These are phyloP conservation scores for Hymenoscyphus infarciens DNA, from an alignment of 2,329 filamentous ascomycete species.

Conservation along the genomic window DNA sequence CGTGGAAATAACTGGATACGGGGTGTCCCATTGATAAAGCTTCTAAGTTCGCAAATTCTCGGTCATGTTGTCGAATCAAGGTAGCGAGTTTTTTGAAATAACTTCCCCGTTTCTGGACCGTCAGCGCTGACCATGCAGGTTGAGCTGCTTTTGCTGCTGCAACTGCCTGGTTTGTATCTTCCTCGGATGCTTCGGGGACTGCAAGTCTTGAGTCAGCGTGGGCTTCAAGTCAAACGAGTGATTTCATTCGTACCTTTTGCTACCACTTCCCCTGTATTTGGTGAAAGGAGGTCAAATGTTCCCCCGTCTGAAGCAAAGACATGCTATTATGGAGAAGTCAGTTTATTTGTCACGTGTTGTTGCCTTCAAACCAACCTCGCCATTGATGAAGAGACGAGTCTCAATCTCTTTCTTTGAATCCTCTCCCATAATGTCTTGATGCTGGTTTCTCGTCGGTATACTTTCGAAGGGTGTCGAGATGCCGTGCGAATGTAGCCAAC, in stretches of 20 bases:
- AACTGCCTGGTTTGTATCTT: conserved; percentile 43
- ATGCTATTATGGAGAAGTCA: conserved; percentile 34
- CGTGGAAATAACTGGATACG: conserved; percentile 33
- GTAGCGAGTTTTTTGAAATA: conserved; percentile 45
- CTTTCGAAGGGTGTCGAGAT: not conserved
- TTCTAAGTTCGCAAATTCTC: conserved; percentile 46
- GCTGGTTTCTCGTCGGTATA: not conserved
- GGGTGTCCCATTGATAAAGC: conserved; percentile 38
- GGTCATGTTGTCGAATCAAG: conserved; percentile 40
- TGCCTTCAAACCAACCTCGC: conserved; percentile 38
- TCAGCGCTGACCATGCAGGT: conserved; percentile 43
- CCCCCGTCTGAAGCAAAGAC: conserved; percentile 43
- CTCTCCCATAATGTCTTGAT: conserved; percentile 15
- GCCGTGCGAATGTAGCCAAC: not conserved
- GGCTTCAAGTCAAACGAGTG: not conserved
- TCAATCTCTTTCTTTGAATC: conserved; percentile 17
- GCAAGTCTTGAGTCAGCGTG: not conserved
- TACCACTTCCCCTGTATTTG: conserved; percentile 40
- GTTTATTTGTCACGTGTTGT: not conserved
- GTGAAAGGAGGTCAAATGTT: conserved; percentile 45
- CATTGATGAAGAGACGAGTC: conserved; percentile 46
- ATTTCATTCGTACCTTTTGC: conserved; percentile 28
- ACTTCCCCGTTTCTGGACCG: conserved; percentile 39
- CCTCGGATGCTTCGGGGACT: conserved; percentile 44
- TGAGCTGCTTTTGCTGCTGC: conserved; percentile 43